Evolutionary conservation across 352 stramenopile genomes (phyloP), one percentile per base, ranked within the genome.

Genomic region (Pythium brachiatum): DNA sequence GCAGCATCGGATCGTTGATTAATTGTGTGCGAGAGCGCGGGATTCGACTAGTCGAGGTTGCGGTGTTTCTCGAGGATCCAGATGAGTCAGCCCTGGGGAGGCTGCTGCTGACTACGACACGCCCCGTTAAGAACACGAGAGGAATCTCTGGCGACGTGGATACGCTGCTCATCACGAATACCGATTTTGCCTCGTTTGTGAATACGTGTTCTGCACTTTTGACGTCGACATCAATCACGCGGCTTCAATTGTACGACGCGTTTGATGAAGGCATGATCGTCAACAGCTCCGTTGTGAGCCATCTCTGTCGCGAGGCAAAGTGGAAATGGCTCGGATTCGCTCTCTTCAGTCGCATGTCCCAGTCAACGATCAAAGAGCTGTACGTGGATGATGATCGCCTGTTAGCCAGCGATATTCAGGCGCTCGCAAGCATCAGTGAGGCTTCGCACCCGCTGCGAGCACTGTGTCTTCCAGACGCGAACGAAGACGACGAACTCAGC

Each of bases 301-400:
- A 47, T 47, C 39, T 47, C 39, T 47, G 39, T 26, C 44, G 44
- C 9, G 21, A 52, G 15, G 23, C 8, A 21, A 64, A 64, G 20
- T 64, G 57, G 57, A 11, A 15, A 15, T 38, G 32, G 46, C 57
- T 64, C 16, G 47, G 47, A 2, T 57, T 64, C 23, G 47, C 57
- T 18, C 32, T 64, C 15, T 47, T 52, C 9, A 64, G 57, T 29
- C 48, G 36, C 3, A 51, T 41, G 5, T 64, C 57, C 1, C 3
- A 54, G 47, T 53, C 47, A 25, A 43, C 44, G 18, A 25, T 64
- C 9, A n/a, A 12, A 25, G 47, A 64, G 26, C 36, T 64, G 8
- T 52, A 56, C 18, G 57, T 64, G 9, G 46, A 64, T 12, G 57
- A 64, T 26, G 48, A 51, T 21, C 15, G 25, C 7, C 8, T 64